Percentiles rank a stretch among this genome's conserved stretches.
phyloP scores from a whole-genome alignment of 169 alveolate genomes.

The Amoebophrya sp. region DNA sequence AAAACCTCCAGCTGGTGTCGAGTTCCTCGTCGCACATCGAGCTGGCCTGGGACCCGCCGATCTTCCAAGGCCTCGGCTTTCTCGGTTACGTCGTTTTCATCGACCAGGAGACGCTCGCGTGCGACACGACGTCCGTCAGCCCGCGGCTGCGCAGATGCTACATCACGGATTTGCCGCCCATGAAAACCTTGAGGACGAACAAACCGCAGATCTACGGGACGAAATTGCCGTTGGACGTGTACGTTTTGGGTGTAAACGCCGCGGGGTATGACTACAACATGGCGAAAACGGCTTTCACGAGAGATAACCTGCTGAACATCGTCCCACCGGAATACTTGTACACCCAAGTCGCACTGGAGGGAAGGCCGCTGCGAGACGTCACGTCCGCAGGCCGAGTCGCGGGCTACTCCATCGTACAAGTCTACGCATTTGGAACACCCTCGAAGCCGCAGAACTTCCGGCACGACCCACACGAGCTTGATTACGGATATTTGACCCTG shows the following conservation, averaged over 20 bases:
- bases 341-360: not conserved
- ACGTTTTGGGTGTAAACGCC: not conserved
- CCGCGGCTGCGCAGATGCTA: not conserved
- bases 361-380: not conserved
- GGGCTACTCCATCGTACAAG: not conserved
- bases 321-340: too few relatives aligned
- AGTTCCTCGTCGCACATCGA: not conserved
- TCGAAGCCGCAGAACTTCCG: not conserved
- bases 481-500: not conserved
- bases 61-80: not conserved
- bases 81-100: not conserved
- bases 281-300: not conserved
- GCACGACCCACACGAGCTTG: not conserved
- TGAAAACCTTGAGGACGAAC: not conserved
- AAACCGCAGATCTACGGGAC: not conserved
- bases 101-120: not conserved
- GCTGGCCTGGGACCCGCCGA: not conserved
- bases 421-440: not conserved
- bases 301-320: too few relatives aligned
- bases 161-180: not conserved
- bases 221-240: not conserved
- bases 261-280: not conserved
- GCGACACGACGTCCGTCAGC: not conserved
- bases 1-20: not conserved
- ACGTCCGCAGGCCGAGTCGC: not conserved